Evolutionary conservation across 2,329 filamentous ascomycete genomes (phyloP), one percentile per base, ranked within the genome.

Genomic region (Diaporthe vexans): DNA sequence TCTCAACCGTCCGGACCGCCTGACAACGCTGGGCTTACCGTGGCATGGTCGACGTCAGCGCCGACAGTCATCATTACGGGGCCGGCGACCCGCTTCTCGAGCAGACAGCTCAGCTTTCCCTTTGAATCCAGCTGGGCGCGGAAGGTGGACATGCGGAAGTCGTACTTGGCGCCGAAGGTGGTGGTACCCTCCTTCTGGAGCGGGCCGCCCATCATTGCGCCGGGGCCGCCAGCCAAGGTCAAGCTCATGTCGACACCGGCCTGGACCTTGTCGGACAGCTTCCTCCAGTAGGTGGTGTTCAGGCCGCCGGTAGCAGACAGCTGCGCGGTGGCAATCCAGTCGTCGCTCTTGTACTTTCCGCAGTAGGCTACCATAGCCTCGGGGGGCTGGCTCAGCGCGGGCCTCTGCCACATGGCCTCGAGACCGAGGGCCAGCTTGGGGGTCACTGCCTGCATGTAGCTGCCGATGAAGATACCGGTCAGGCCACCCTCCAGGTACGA

Each of bases 101-200:
- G 87, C 81, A 98, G 86, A 82, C 95, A 97, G 85, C 94, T 94
- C 76, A 99, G 89, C 88, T 97, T 98, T 83, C 97, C 97, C 83
- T 94, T 92, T 81, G 95, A 97, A 86, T 99, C 97, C 79, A 98
- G 90, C 87, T 99, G 97, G 58, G 96, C 97, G 78, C 96, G 92
- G 92, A 98, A 98, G 68, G 95, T 97, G 72, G 94, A 97, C 86
- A 95, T 94, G 82, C 94, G 91, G 91, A 99, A 99, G 84, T 98
- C 96, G 86, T 99, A 99, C 87, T 99, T 99, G 83, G 95, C 94
- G 81, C 96, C 97, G 80, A 98, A 90, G 72, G 95, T 95, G 71
- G 97, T 95, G 76, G 94, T 90, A 73, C 97, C 97, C 84, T 99
- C 95, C 85, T 95, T 96, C 83, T 92, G 91, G 71, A 92, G 83